Base-by-base conservation (phyloP, 163 green algal genomes). In the Volvox carteri region DNA sequence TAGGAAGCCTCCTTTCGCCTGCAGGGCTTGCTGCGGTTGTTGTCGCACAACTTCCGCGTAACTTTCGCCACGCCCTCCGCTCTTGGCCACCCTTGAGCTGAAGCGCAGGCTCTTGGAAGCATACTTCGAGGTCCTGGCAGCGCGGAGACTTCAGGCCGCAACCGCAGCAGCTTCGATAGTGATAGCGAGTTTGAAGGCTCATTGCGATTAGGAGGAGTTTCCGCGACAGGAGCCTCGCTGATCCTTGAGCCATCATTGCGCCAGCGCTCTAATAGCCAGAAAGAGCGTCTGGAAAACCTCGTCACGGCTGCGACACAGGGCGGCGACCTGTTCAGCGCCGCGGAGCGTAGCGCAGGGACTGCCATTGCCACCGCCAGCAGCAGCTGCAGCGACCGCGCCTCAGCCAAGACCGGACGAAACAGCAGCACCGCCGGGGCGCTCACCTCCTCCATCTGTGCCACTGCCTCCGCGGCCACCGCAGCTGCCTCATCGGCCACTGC, bases 101-200 rank as follows among this genome's bases (percentile, higher is more conserved):
- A 72, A 39, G 14, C 37, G 60, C 23, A 78, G 70, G 70, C 70
- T 52, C 70, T 78, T 1, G 70, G 70, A 30, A 78, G 11, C 70
- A 78, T 78, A 37, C 70, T 78, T 78, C 70, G 70, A 58, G 41
- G 12, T 37, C 23, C 39, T 7, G 39, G 70, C 70, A 54, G 70
- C 19, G 56, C 5, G 11, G 70, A 78, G 12, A 35, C 70, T 7
- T n/a, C 70, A 4, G 70, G 70, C 6, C 70, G 70, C 14, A 21
- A 54, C 41, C 70, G 70, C 33, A 54, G 21, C 70, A 78, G 70
- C 33, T 9, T 56, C 41, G 70, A 78, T 41, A 58, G 39, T 9
- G 70, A 78, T 39, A 30, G 18, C 25, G 70, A 39, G 4, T 37
- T 58, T 8, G 39, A 54, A 58, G 37, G 70, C 23, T 33, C 70